phyloP scores from a whole-genome alignment of 306 rosid species.

The Castanea mollissima region DNA sequence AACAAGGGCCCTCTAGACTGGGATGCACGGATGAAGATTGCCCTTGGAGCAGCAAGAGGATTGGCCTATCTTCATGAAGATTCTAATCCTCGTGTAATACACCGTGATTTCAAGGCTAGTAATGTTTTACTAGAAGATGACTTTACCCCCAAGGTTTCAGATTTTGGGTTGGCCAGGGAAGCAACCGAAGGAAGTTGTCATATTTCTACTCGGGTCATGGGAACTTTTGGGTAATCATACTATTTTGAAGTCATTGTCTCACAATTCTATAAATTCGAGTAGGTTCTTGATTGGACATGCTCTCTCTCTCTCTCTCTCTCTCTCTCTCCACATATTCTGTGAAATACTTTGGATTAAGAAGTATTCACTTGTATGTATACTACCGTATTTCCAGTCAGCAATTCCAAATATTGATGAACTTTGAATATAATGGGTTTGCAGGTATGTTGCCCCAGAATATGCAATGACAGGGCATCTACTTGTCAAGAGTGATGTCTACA shows the following conservation, averaged over 20 bases:
- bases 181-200: constrained; percentile 88
- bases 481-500: constrained; percentile 95
- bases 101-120: constrained; percentile 94
- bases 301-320: background rate
- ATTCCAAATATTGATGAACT: constrained; percentile 18
- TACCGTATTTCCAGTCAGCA: background rate
- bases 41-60: constrained; percentile 98
- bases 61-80: constrained; percentile 97
- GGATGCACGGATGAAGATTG: constrained; percentile 91
- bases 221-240: constrained; percentile 79
- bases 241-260: background rate
- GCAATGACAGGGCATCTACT: constrained; percentile 98
- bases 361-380: background rate
- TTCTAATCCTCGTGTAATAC: constrained; percentile 94
- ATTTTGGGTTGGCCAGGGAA: constrained; percentile 97
- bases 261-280: background rate
- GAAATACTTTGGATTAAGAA: background rate
- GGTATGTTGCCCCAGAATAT: constrained; percentile 98
- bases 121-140: constrained; percentile 86
- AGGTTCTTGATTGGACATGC: background rate
- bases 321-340: background rate
- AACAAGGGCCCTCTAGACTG: constrained; percentile 71
- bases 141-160: constrained; percentile 94
- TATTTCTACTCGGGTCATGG: constrained; percentile 94
- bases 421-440: constrained; percentile 34